Conservation (phyloP, 805 yeast genomes). For the Saccharomycopsis malanga region DNA sequence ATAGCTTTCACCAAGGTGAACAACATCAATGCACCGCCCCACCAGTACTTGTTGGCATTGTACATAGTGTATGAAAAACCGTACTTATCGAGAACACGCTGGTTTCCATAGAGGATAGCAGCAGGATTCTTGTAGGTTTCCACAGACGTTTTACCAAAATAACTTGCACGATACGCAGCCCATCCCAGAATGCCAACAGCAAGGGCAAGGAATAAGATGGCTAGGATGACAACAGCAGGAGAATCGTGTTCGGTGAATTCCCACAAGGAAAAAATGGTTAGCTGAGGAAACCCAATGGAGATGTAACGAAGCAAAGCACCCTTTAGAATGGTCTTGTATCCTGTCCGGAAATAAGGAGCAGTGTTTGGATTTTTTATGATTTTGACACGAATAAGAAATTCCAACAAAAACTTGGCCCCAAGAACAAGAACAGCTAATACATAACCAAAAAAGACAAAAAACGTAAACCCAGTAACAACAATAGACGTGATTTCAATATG, state of each 20-base stretch:
- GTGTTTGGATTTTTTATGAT: slow-evolving; percentile 41
- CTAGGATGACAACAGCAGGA: slow-evolving; percentile 79
- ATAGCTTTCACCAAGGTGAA: slow-evolving; percentile 64
- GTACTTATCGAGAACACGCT: slow-evolving; percentile 61
- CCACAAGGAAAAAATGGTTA: slow-evolving; percentile 75
- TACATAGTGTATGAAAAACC: slow-evolving; percentile 91
- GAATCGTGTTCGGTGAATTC: slow-evolving; percentile 79
- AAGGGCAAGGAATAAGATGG: slow-evolving; percentile 61
- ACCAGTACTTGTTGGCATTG: slow-evolving; percentile 75
- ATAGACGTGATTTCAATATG: slow-evolving; percentile 76
- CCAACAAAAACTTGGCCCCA: slow-evolving; percentile 44
- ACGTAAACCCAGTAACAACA: slow-evolving; percentile 82
- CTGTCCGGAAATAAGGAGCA: slow-evolving; percentile 42
- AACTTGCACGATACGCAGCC: slow-evolving; percentile 57
- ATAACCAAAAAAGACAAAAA: slow-evolving; percentile 71
- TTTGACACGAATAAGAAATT: slow-evolving; percentile 40
- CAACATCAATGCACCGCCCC: slow-evolving; percentile 56
- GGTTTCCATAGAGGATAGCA: slow-evolving; percentile 76
- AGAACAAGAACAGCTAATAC: slow-evolving; percentile 58
- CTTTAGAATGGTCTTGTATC: slow-evolving; percentile 57
- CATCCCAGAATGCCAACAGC: slow-evolving; percentile 54
- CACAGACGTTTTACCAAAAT: slow-evolving; percentile 58
- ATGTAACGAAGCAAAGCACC: slow-evolving; percentile 76
- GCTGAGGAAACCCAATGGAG: slow-evolving; percentile 79
- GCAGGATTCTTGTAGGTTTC: slow-evolving; percentile 70